Evolutionary conservation across 345 rosid species (phyloP).

Genomic region (Bruguiera parviflora): DNA sequence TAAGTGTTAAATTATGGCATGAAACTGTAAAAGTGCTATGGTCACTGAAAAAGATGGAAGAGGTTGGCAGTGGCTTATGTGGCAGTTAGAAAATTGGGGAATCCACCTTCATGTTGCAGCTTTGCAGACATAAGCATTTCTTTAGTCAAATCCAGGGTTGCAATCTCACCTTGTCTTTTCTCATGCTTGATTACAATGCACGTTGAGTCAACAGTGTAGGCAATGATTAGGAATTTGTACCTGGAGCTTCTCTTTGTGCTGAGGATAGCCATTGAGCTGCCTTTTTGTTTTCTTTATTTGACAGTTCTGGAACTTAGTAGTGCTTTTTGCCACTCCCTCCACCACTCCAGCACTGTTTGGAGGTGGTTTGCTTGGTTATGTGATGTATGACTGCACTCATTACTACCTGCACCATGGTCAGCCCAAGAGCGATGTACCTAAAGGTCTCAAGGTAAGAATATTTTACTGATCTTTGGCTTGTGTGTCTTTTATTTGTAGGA

Average conservation of each 20-base stretch:
- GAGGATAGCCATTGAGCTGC: background rate
- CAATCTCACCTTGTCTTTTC: too few species aligned
- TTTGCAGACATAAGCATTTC: background rate
- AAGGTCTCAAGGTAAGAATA: slow-evolving; percentile 64
- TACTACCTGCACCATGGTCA: slow-evolving; percentile 95
- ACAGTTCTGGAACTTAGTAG: slow-evolving; percentile 74
- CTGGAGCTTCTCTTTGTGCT: background rate
- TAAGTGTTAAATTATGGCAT: background rate
- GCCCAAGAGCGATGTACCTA: slow-evolving; percentile 52
- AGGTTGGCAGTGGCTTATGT: too few species aligned
- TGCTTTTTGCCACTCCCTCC: slow-evolving; percentile 58
- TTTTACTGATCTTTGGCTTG: background rate
- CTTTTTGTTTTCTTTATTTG: background rate
- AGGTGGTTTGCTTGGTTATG: slow-evolving; percentile 87
- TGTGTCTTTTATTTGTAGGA: too few species aligned
- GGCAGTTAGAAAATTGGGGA: background rate
- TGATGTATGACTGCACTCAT: slow-evolving; percentile 84
- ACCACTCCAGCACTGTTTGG: slow-evolving; percentile 79
- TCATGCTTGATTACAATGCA: too few species aligned
- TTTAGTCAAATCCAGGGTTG: background rate
- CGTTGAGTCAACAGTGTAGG: too few species aligned
- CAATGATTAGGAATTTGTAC: background rate
- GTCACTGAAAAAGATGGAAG: too few species aligned
- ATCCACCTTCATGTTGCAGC: background rate
- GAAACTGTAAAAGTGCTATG: too few species aligned